These are phyloP conservation scores for Paracoccidioides lutzii DNA, from an alignment of 2,329 filamentous ascomycete species.

Conservation along the genomic window DNA sequence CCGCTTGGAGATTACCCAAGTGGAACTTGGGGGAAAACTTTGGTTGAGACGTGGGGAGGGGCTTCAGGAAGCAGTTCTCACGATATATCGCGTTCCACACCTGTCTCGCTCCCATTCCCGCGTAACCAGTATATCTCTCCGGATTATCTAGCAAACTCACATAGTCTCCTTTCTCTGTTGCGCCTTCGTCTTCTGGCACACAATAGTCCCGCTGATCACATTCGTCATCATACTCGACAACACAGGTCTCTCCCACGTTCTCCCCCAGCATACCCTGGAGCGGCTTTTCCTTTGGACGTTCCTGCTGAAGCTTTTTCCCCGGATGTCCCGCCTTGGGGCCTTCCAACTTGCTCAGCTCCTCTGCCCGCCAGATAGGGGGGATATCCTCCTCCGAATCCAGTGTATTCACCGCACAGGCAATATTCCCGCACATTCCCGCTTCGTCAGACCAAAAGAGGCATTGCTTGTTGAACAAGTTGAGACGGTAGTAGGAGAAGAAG, in stretches of 20 bases:
- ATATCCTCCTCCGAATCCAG: slow-evolving; percentile 93
- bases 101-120: slow-evolving; percentile 68
- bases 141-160: slow-evolving; percentile 89
- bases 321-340: slow-evolving; percentile 87
- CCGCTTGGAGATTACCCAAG: slow-evolving; percentile 40
- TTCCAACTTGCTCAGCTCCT: slow-evolving; percentile 82
- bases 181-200: slow-evolving; percentile 84
- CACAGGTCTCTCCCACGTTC: slow-evolving; percentile 83
- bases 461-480: slow-evolving; percentile 87
- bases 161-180: slow-evolving; percentile 80
- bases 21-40: slow-evolving; percentile 14
- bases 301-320: slow-evolving; percentile 56
- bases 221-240: slow-evolving; percentile 94
- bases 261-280: slow-evolving; percentile 74
- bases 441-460: slow-evolving; percentile 96
- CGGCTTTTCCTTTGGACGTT: slow-evolving; percentile 56
- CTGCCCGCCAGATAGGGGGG: slow-evolving; percentile 77
- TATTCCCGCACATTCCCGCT: slow-evolving; percentile 89
- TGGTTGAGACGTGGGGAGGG: slow-evolving; percentile 17
- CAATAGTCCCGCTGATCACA: slow-evolving; percentile 96
- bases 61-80: slow-evolving; percentile 80
- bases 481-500: slow-evolving; percentile 94
- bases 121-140: slow-evolving; percentile 89
- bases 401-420: slow-evolving; percentile 89
- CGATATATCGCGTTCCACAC: slow-evolving; percentile 96